Evolutionary conservation across 2,329 filamentous ascomycete species (phyloP).

Genomic region (Bertia moriformis): DNA sequence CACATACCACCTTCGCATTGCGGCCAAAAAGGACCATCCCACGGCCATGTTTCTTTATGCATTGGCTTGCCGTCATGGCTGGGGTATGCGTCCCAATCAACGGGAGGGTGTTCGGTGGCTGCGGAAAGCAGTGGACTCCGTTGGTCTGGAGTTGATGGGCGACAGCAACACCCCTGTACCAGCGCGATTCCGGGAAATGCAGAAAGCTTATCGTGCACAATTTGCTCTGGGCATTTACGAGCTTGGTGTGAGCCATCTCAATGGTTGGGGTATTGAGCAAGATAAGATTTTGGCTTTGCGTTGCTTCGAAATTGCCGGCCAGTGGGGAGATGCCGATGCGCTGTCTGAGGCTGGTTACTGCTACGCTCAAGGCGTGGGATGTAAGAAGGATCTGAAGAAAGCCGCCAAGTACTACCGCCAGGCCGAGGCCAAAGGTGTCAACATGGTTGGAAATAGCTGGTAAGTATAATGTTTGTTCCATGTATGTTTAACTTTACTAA

Average conservation of each 20-base stretch:
- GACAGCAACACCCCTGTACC: slow-evolving; percentile 25
- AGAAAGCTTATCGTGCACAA: slow-evolving; percentile 46
- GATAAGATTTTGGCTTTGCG: slow-evolving; percentile 48
- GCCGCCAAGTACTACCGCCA: slow-evolving; percentile 47
- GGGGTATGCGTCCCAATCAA: slow-evolving; percentile 55
- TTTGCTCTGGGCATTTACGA: slow-evolving; percentile 57
- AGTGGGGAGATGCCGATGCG: slow-evolving; percentile 54
- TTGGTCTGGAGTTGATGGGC: slow-evolving; percentile 39
- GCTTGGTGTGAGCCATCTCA: slow-evolving; percentile 53
- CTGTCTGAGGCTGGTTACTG: slow-evolving; percentile 55
- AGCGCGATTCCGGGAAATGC: slow-evolving; percentile 19
- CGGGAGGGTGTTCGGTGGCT: slow-evolving; percentile 51
- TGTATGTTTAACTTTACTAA: background rate
- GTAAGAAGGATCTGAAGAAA: slow-evolving; percentile 55
- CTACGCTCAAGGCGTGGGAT: slow-evolving; percentile 51
- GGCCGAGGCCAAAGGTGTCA: slow-evolving; percentile 50
- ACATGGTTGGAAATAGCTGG: slow-evolving; percentile 59
- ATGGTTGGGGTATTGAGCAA: slow-evolving; percentile 57
- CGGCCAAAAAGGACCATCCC: slow-evolving; percentile 45
- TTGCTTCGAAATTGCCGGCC: slow-evolving; percentile 53
- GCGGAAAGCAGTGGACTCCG: slow-evolving; percentile 46
- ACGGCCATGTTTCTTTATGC: slow-evolving; percentile 58
- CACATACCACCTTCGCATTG: slow-evolving; percentile 54
- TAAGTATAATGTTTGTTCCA: slow-evolving; percentile 19
- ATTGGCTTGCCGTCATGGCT: slow-evolving; percentile 55